These are phyloP conservation scores for Cenchrus fungigraminus DNA, from an alignment of 176 grass and related monocot genomes.

Conservation along the genomic window DNA sequence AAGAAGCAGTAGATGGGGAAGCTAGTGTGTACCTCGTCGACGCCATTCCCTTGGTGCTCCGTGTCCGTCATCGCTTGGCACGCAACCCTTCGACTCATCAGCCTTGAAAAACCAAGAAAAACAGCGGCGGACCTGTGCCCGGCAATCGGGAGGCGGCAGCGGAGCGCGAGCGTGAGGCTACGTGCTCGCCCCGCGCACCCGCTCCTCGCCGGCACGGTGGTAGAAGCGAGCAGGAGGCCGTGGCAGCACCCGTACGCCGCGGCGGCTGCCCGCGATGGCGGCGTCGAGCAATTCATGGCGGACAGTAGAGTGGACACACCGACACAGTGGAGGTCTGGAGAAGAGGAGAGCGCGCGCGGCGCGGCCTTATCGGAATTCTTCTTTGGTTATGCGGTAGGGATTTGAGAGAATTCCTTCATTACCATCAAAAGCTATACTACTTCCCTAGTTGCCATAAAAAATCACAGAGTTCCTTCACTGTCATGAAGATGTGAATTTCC, in stretches of 20 bases:
- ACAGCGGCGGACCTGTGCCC: slow-evolving; percentile 23
- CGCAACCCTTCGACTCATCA: slow-evolving; percentile 36
- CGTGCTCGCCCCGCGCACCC: background rate
- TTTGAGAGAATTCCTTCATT: background rate
- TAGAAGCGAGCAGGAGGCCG: slow-evolving; percentile 32
- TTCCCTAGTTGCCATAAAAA: no score
- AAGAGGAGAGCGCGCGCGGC: slow-evolving; percentile 28
- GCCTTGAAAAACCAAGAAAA: slow-evolving; percentile 39
- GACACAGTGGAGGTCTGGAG: slow-evolving; percentile 27
- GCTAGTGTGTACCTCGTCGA: slow-evolving; percentile 35
- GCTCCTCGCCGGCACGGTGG: slow-evolving; percentile 17
- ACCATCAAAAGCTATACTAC: no score
- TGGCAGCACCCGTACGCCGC: slow-evolving; percentile 42
- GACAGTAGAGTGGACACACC: background rate
- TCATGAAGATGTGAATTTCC: no score
- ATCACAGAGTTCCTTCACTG: no score
- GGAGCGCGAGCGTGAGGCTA: slow-evolving; percentile 24
- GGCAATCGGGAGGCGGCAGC: background rate
- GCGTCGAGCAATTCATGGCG: slow-evolving; percentile 43
- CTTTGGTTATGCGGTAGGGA: slow-evolving; percentile 15
- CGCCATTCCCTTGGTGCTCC: slow-evolving; percentile 55
- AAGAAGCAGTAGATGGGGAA: background rate
- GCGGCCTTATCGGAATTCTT: slow-evolving; percentile 51
- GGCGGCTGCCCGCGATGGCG: slow-evolving; percentile 13
- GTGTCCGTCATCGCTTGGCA: slow-evolving; percentile 69